Evolutionary conservation across 176 grass and related monocot genomes (phyloP).

Genomic region (Oryza glumipatula): DNA sequence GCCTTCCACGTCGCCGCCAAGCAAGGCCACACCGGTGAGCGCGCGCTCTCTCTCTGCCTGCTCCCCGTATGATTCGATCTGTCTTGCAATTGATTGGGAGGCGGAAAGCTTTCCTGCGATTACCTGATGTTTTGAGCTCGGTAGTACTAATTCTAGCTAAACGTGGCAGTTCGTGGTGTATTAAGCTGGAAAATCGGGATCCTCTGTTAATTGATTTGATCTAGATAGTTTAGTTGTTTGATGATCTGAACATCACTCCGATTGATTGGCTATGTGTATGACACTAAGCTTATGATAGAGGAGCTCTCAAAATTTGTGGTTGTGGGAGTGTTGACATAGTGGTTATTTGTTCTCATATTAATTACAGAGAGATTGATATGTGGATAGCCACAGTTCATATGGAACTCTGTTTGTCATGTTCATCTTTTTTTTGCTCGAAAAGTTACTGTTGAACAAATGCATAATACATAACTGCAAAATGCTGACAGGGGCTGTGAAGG

Average conservation of each 20-base stretch:
- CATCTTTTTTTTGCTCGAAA: neutral
- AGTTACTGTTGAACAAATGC: neutral
- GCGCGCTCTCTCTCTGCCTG: neutral
- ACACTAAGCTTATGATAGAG: neutral
- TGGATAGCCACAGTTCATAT: neutral
- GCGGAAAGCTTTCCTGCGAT: neutral
- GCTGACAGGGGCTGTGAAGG: constrained; percentile 72
- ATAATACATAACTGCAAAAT: constrained; percentile 8
- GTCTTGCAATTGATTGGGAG: neutral
- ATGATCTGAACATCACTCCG: neutral
- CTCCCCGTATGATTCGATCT: neutral
- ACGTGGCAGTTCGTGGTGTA: neutral
- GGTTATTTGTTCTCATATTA: neutral
- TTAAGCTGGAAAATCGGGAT: neutral
- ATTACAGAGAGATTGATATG: neutral
- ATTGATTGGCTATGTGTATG: neutral
- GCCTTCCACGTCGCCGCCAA: constrained; percentile 96
- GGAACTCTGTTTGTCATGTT: neutral
- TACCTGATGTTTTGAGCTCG: neutral
- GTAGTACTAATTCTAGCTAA: neutral
- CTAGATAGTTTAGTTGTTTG: neutral
- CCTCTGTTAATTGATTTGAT: neutral
- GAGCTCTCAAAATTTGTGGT: neutral
- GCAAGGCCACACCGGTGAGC: constrained; percentile 80
- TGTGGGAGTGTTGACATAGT: neutral